Percentiles rank a stretch among this genome's conserved stretches.
Conservation (phyloP, 1,284 basidiomycete genomes). For the Sutorius eximius region DNA sequence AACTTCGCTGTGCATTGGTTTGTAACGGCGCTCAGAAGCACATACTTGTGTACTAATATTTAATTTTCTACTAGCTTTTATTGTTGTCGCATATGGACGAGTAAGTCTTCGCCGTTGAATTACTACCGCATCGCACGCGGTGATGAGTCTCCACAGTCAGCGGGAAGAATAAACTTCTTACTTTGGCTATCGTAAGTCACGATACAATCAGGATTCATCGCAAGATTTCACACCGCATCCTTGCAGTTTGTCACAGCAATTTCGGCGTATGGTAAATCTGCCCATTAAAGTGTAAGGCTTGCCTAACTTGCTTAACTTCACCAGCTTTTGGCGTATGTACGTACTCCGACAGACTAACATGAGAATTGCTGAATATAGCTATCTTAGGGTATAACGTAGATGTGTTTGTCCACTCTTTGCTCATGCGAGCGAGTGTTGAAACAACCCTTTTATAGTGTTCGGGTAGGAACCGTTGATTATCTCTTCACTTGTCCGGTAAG, state of each 20-base stretch:
- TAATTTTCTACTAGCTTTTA: constrained; percentile 12
- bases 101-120: constrained; percentile 1
- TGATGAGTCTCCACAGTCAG: constrained; percentile 10
- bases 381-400: constrained; percentile 1
- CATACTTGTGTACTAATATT: not conserved
- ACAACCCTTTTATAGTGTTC: not conserved
- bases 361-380: not conserved
- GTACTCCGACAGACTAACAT: not conserved
- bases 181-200: constrained; percentile 10
- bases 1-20: constrained; percentile 9
- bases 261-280: not conserved
- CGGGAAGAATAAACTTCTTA: constrained; percentile 8
- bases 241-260: not conserved
- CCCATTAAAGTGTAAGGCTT: not conserved
- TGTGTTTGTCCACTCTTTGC: constrained; percentile 3
- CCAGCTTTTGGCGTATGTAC: constrained; percentile 7
- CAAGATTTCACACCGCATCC: not conserved
- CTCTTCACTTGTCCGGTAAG: constrained; percentile 5
- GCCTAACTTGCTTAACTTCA: not conserved
- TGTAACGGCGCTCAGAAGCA: not conserved
- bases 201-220: not conserved
- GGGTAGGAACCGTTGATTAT: constrained; percentile 3
- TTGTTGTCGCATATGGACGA: constrained; percentile 20
- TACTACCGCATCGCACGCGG: not conserved
- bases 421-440: not conserved